phyloP scores from a whole-genome alignment of 2,329 filamentous ascomycete genomes.

The Calonectria pseudoturangicola region DNA sequence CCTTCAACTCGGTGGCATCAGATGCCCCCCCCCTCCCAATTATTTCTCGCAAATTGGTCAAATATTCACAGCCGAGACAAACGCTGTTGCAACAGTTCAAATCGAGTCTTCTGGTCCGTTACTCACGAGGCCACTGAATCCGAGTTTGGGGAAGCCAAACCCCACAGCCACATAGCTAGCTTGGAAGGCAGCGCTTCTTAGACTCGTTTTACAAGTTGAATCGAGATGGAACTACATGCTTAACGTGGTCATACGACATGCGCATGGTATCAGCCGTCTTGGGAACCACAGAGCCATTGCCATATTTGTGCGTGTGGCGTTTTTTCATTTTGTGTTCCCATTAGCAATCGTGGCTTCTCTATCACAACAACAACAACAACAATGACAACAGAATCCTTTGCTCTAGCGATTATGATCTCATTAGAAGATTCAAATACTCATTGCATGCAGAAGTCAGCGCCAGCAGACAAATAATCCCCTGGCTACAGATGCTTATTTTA shows the following conservation, averaged over 20 bases:
- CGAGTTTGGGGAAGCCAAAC: constrained; percentile 15
- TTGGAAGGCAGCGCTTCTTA: constrained; percentile 28
- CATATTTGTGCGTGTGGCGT: neutral
- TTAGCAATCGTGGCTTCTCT: constrained; percentile 8
- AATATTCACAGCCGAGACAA: constrained; percentile 30
- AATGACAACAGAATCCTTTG: neutral
- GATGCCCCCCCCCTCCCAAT: neutral
- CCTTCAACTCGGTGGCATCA: neutral
- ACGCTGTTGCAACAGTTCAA: constrained; percentile 18
- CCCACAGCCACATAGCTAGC: constrained; percentile 28
- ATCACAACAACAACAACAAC: neutral
- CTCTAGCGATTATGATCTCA: constrained; percentile 36
- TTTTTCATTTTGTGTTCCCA: neutral
- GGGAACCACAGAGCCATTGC: neutral
- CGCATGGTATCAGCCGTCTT: constrained; percentile 22
- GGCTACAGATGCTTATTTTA: constrained; percentile 54
- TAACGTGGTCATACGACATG: constrained; percentile 33
- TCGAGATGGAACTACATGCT: constrained; percentile 34
- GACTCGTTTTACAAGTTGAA: constrained; percentile 4
- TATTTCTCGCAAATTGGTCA: constrained; percentile 2
- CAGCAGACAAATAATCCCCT: constrained; percentile 45
- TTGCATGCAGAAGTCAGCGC: constrained; percentile 38
- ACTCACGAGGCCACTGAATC: constrained; percentile 38
- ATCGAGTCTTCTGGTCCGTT: constrained; percentile 6
- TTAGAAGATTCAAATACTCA: constrained; percentile 54